Conservation (phyloP, 2,329 filamentous ascomycete species). For the Trichophyton simii region DNA sequence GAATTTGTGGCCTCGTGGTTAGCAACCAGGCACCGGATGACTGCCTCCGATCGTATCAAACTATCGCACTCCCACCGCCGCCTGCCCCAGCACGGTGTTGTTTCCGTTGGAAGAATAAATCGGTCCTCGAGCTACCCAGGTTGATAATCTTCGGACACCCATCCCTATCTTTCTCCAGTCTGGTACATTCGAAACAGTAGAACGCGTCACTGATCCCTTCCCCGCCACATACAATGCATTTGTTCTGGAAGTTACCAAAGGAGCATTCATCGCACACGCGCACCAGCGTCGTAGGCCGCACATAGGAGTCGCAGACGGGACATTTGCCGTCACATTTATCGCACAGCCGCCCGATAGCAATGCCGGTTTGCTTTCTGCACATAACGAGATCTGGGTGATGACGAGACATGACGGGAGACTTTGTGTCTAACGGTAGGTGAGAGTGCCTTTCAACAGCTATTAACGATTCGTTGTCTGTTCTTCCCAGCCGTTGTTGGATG, state of each 20-base stretch:
- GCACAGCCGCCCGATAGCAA: conserved; percentile 95
- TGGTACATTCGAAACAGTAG: conserved; percentile 98
- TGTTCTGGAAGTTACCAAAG: conserved; percentile 99
- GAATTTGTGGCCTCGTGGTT: background rate
- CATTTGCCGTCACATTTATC: conserved; percentile 99
- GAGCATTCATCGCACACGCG: conserved; percentile 99
- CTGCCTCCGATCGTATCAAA: background rate
- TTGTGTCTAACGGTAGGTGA: background rate
- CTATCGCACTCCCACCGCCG: background rate
- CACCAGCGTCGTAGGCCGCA: conserved; percentile 90
- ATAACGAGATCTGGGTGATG: conserved; percentile 98
- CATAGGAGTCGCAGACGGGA: conserved; percentile 97
- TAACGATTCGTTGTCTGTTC: background rate
- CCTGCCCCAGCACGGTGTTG: conserved; percentile 11
- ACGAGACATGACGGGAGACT: conserved; percentile 57
- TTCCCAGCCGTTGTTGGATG: background rate
- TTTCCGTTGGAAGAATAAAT: conserved; percentile 72
- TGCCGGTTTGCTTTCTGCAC: conserved; percentile 97
- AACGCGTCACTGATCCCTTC: conserved; percentile 97
- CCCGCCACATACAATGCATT: conserved; percentile 95
- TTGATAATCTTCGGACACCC: conserved; percentile 99
- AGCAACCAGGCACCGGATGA: background rate
- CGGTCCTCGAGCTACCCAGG: conserved; percentile 84
- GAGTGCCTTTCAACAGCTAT: background rate
- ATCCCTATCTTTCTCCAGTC: conserved; percentile 91